Percentiles rank a stretch among this genome's conserved stretches.
Conservation (phyloP, 257 asterid species). For the Ophiorrhiza pumila region DNA sequence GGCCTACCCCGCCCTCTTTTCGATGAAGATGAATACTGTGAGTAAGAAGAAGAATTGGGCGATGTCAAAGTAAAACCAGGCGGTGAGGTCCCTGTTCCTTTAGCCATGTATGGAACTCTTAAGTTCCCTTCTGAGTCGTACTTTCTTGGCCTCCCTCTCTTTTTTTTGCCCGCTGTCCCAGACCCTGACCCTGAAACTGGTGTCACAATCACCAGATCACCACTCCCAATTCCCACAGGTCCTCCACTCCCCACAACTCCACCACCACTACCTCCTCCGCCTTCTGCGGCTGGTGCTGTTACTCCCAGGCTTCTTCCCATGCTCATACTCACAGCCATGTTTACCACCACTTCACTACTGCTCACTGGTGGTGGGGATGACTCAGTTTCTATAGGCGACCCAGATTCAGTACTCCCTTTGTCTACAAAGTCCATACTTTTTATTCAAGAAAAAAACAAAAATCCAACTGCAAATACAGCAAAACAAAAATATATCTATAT, state of each 20-base stretch:
- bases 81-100: constrained; percentile 38
- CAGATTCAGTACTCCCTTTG: constrained; percentile 69
- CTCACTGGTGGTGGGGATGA: constrained; percentile 39
- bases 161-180: constrained; percentile 51
- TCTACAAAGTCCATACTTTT: constrained; percentile 51
- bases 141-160: constrained; percentile 88
- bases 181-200: background rate
- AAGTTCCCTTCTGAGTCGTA: constrained; percentile 81
- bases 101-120: constrained; percentile 41
- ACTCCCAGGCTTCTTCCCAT: constrained; percentile 33
- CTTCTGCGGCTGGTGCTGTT: constrained; percentile 3
- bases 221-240: constrained; percentile 27
- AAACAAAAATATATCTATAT: background rate
- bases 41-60: constrained; percentile 39
- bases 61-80: constrained; percentile 64
- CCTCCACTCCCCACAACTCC: constrained; percentile 5
- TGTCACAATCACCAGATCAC: constrained; percentile 27
- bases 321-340: constrained; percentile 28
- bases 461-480: background rate
- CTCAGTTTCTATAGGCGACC: constrained; percentile 46
- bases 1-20: constrained; percentile 63
- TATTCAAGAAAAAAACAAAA: background rate
- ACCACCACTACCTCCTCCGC: constrained; percentile 24
- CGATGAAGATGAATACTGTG: constrained; percentile 40
- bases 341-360: constrained; percentile 28